Evolutionary conservation across 2,329 filamentous ascomycete genomes (phyloP).

Genomic region (Aspergillus luchuensis): DNA sequence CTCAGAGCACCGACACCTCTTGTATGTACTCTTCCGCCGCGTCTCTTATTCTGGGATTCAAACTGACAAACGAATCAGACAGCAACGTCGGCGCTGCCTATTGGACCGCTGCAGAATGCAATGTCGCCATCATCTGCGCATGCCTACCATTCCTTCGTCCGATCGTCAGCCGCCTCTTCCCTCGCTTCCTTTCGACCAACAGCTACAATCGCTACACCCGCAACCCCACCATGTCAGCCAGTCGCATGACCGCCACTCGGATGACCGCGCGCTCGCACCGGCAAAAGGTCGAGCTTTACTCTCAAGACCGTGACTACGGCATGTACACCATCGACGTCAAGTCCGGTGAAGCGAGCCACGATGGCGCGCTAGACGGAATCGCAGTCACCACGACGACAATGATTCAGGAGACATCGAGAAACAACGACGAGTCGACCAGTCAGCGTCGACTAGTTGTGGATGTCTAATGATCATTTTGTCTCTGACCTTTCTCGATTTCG

Average conservation of each 20-base stretch:
- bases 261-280: slow-evolving; percentile 17
- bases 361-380: slow-evolving; percentile 26
- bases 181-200: slow-evolving; percentile 34
- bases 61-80: slow-evolving; percentile 4
- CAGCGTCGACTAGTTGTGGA: slow-evolving; percentile 28
- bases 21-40: slow-evolving; percentile 16
- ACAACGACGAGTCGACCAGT: slow-evolving; percentile 24
- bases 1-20: slow-evolving; percentile 31
- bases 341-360: slow-evolving; percentile 17
- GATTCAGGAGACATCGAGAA: slow-evolving; percentile 27
- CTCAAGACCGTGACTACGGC: slow-evolving; percentile 31
- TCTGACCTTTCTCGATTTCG: neutral
- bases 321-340: slow-evolving; percentile 34
- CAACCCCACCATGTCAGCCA: slow-evolving; percentile 20
- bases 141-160: slow-evolving; percentile 45
- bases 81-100: slow-evolving; percentile 45
- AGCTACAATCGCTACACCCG: slow-evolving; percentile 29
- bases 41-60: no score
- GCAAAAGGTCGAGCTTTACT: slow-evolving; percentile 18
- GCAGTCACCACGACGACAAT: slow-evolving; percentile 38
- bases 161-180: slow-evolving; percentile 43
- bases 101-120: slow-evolving; percentile 48
- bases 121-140: slow-evolving; percentile 46
- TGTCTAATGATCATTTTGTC: neutral
- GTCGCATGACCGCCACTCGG: slow-evolving; percentile 8